A percentile compares a stretch with the other conserved stretches of the same genome.
Evolutionary conservation across 1,284 basidiomycete species (phyloP).

Genomic region (Coniferiporia sulphurascens): DNA sequence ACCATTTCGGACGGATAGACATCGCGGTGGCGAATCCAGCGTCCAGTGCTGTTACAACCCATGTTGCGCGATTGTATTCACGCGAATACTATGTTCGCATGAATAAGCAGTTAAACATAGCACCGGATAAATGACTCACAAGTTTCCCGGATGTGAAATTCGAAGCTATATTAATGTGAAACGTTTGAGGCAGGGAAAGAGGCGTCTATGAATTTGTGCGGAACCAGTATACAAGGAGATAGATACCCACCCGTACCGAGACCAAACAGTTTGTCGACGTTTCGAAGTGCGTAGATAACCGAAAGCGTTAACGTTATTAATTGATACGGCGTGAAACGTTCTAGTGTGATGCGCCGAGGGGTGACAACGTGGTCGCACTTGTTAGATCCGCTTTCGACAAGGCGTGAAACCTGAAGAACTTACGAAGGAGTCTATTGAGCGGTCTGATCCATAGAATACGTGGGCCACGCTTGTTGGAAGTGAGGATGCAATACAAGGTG

Average conservation of each 20-base stretch:
- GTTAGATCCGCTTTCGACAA: background rate
- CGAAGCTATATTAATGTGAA: slow-evolving; percentile 55
- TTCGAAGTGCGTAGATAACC: slow-evolving; percentile 77
- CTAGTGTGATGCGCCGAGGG: slow-evolving; percentile 34
- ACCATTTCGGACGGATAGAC: slow-evolving; percentile 88
- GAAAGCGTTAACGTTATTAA: slow-evolving; percentile 85
- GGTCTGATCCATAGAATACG: slow-evolving; percentile 57
- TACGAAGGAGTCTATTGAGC: slow-evolving; percentile 58
- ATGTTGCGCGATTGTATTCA: slow-evolving; percentile 95
- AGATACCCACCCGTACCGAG: slow-evolving; percentile 58
- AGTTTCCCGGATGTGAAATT: slow-evolving; percentile 77
- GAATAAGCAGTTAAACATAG: slow-evolving; percentile 3
- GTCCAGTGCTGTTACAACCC: slow-evolving; percentile 92
- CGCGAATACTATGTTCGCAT: slow-evolving; percentile 67
- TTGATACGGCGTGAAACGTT: slow-evolving; percentile 92
- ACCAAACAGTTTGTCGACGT: slow-evolving; percentile 85
- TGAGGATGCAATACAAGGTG: slow-evolving; percentile 78
- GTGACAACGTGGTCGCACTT: slow-evolving; percentile 1
- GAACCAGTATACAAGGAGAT: background rate
- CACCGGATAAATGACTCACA: slow-evolving; percentile 39
- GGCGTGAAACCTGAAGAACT: slow-evolving; percentile 22
- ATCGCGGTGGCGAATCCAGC: slow-evolving; percentile 96
- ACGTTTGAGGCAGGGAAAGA: slow-evolving; percentile 4
- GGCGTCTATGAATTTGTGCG: background rate
- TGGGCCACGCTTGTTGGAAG: slow-evolving; percentile 66